phyloP scores from a whole-genome alignment of 768 basidiomycete species.

The Infundibulicybe gibba region DNA sequence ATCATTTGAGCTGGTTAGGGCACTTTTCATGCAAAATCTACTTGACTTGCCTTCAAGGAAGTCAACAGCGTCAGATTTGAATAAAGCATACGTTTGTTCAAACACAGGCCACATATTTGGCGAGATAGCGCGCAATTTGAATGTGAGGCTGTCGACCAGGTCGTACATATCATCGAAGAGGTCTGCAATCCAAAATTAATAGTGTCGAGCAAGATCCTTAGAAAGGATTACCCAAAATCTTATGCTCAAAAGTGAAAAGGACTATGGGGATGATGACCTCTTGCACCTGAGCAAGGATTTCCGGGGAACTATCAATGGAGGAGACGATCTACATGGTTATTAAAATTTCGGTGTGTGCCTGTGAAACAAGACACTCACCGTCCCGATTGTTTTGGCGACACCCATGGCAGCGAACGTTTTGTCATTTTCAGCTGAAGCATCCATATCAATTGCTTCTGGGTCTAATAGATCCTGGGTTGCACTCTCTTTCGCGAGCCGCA shows the following conservation, averaged over 20 bases:
- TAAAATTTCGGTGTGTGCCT: too few species aligned
- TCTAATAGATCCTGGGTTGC: constrained; percentile 42
- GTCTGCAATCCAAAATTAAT: constrained; percentile 38
- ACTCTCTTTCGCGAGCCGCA: constrained; percentile 72
- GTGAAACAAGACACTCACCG: constrained; percentile 39
- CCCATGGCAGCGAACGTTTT: constrained; percentile 89
- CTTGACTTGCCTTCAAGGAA: constrained; percentile 72
- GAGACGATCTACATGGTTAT: constrained; percentile 54
- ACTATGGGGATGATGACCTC: constrained; percentile 81
- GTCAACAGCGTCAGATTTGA: constrained; percentile 82
- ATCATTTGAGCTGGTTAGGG: constrained; percentile 1
- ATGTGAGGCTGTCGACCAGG: constrained; percentile 80
- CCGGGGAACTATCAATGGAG: constrained; percentile 68
- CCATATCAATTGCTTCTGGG: constrained; percentile 52
- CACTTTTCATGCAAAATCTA: too few species aligned
- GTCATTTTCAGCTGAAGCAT: constrained; percentile 68
- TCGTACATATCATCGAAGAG: constrained; percentile 87
- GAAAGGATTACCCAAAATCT: constrained; percentile 59
- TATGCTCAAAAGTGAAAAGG: constrained; percentile 70
- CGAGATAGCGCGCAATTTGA: constrained; percentile 72
- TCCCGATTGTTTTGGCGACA: constrained; percentile 79
- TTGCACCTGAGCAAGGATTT: constrained; percentile 76
- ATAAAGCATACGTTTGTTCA: constrained; percentile 75
- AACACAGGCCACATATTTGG: constrained; percentile 87
- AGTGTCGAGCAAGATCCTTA: not conserved